Percentiles rank a stretch among this genome's conserved stretches.
These are phyloP conservation scores for Neurospora cerealis DNA, from an alignment of 495 filamentous ascomycete genomes.

Conservation along the genomic window DNA sequence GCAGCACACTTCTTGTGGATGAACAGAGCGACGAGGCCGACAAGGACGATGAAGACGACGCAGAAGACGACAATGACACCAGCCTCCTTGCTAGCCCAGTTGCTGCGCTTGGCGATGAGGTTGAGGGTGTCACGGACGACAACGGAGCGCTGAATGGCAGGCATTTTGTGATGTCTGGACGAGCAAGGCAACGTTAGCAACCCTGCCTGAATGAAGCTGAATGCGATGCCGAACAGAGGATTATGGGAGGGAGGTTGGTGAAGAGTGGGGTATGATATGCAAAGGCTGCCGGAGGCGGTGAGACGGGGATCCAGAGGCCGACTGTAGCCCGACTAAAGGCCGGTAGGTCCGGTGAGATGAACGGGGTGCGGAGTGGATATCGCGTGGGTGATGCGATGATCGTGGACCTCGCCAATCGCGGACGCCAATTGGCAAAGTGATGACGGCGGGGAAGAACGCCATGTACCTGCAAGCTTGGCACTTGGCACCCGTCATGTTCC, in stretches of 20 bases:
- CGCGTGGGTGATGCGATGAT: background rate
- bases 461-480: background rate
- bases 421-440: background rate
- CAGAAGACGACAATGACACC: constrained; percentile 52
- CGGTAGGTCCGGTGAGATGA: background rate
- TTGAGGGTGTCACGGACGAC: constrained; percentile 36
- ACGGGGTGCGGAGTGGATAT: background rate
- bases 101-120: constrained; percentile 39
- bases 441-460: background rate
- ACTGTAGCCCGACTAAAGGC: background rate
- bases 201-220: background rate
- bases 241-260: background rate
- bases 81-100: constrained; percentile 39
- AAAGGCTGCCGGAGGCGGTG: background rate
- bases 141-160: constrained; percentile 35
- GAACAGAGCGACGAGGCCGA: constrained; percentile 35
- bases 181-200: constrained; percentile 4
- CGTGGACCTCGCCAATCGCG: background rate
- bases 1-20: constrained; percentile 33
- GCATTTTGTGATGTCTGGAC: constrained; percentile 25
- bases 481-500: background rate
- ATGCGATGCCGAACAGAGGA: background rate
- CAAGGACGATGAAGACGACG: constrained; percentile 43
- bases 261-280: background rate
- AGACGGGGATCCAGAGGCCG: background rate